These are phyloP conservation scores for Arabidopsis hybrid DNA, from an alignment of 441 rosid genomes.

Conservation along the genomic window DNA sequence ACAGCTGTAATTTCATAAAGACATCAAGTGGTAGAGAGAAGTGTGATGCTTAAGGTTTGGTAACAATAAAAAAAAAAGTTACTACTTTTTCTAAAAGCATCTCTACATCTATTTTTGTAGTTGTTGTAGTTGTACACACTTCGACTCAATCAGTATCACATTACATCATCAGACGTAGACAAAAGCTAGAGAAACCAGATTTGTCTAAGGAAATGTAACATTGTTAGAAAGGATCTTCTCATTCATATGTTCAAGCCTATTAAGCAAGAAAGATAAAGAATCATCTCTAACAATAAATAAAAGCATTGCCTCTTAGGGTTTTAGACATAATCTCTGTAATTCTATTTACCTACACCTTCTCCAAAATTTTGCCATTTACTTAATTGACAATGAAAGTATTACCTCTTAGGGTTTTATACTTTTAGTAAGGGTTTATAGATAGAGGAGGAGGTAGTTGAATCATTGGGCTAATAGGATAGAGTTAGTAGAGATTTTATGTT, in stretches of 20 bases:
- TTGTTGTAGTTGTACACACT: slow-evolving; percentile 36
- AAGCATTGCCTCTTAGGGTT: slow-evolving; percentile 6
- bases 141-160: slow-evolving; percentile 40
- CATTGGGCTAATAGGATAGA: slow-evolving; percentile 8
- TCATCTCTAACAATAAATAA: neutral
- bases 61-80: slow-evolving; percentile 21
- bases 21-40: slow-evolving; percentile 47
- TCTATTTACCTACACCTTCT: too few relatives aligned
- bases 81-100: slow-evolving; percentile 39
- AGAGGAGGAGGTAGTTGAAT: neutral
- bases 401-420: neutral
- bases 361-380: too few relatives aligned
- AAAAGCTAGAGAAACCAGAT: slow-evolving; percentile 36
- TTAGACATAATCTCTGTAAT: neutral
- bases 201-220: slow-evolving; percentile 41
- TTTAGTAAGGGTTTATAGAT: slow-evolving; percentile 2
- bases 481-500: slow-evolving; percentile 4
- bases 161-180: slow-evolving; percentile 40
- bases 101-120: slow-evolving; percentile 42
- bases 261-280: neutral
- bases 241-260: neutral
- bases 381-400: neutral
- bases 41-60: slow-evolving; percentile 46
- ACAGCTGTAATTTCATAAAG: slow-evolving; percentile 48
- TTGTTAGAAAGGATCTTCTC: slow-evolving; percentile 40